phyloP scores from a whole-genome alignment of 192 early-diverging fungal genomes.

The Rhizoclosmatium globosum region DNA sequence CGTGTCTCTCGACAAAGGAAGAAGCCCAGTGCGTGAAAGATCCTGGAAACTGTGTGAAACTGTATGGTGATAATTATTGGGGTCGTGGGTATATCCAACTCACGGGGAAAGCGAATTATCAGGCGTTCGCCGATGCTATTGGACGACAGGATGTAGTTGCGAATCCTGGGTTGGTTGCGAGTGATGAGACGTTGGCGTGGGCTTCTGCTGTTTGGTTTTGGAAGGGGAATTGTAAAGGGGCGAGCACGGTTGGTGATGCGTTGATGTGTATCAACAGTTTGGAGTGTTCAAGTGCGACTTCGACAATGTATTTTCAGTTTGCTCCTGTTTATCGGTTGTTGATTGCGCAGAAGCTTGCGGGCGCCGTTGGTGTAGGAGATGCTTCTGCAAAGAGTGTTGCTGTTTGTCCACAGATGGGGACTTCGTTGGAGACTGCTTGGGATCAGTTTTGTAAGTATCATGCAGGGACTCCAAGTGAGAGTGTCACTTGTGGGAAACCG shows the following conservation, averaged over 20 bases:
- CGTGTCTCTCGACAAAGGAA: background rate
- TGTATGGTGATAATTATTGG: conserved; percentile 4
- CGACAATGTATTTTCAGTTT: conserved; percentile 2
- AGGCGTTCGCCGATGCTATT: background rate
- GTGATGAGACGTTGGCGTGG: conserved; percentile 21
- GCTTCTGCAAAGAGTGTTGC: background rate
- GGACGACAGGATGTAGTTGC: conserved; percentile 1
- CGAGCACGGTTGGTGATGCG: background rate
- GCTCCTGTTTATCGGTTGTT: background rate
- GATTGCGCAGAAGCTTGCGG: background rate
- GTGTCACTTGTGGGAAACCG: conserved; percentile 4
- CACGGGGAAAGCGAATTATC: conserved; percentile 1
- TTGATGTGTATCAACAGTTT: conserved; percentile 2
- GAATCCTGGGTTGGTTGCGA: conserved; percentile 21
- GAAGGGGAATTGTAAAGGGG: background rate
- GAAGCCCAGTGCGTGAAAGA: conserved; percentile 8
- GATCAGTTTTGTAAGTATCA: conserved; percentile 19
- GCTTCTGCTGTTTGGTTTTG: conserved; percentile 25
- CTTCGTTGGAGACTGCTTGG: background rate
- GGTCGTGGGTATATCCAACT: conserved; percentile 14
- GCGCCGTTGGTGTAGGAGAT: background rate
- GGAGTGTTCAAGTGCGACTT: background rate
- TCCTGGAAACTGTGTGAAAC: background rate
- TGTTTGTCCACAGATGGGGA: conserved; percentile 14
- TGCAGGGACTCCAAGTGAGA: background rate